Percentiles rank a stretch among this genome's conserved stretches.
Conservation (phyloP, 208 protist species). For the Tritrichomonas foetus region DNA sequence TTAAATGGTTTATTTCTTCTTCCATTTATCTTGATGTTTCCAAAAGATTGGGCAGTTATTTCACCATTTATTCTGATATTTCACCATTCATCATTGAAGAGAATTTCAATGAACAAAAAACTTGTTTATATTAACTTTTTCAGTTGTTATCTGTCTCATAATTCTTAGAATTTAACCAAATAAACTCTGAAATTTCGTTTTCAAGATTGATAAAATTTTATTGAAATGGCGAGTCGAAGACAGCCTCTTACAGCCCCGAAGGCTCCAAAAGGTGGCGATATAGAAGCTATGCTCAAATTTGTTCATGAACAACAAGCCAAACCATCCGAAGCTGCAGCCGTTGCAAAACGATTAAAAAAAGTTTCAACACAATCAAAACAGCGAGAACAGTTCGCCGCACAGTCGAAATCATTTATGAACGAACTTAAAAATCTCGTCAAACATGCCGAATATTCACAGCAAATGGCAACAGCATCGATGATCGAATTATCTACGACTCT, state of each 20-base stretch:
- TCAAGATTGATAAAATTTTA: too few relatives aligned
- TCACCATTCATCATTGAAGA: too few relatives aligned
- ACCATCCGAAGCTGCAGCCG: background rate
- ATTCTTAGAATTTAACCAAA: too few relatives aligned
- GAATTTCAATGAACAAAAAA: too few relatives aligned
- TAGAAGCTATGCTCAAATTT: background rate
- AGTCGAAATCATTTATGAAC: background rate
- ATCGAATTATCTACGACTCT: background rate
- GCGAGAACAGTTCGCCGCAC: background rate
- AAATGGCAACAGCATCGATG: background rate
- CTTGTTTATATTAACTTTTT: too few relatives aligned
- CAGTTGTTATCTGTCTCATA: too few relatives aligned
- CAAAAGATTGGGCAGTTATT: too few relatives aligned
- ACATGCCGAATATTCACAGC: background rate
- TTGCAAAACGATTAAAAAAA: background rate
- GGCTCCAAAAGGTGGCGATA: background rate
- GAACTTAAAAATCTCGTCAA: slow-evolving; percentile 18
- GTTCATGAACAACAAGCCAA: background rate
- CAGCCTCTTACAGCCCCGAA: background rate
- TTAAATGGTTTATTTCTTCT: background rate
- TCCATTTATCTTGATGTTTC: too few relatives aligned
- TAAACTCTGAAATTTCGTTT: too few relatives aligned
- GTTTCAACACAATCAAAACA: slow-evolving; percentile 21
- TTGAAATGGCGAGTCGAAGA: too few relatives aligned
- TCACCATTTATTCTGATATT: too few relatives aligned